Conservation (phyloP, 2,329 filamentous ascomycete species). For the Penicillium nordicum region DNA sequence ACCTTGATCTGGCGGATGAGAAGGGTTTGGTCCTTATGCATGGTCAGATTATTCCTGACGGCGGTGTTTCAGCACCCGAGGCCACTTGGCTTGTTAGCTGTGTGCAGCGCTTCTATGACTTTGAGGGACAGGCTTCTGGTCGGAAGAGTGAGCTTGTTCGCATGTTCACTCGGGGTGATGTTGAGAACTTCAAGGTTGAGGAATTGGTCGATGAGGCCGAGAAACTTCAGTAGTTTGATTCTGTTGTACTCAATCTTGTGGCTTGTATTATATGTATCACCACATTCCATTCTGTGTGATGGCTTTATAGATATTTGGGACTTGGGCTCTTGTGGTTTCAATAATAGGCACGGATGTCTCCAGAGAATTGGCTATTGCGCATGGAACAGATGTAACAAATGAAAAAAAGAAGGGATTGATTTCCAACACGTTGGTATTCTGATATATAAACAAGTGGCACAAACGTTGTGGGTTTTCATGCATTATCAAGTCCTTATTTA, state of each 20-base stretch:
- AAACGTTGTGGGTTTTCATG: background rate
- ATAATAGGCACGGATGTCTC: background rate
- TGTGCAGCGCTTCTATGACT: conserved; percentile 84
- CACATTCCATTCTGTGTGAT: background rate
- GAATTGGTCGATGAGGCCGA: conserved; percentile 85
- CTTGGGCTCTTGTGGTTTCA: background rate
- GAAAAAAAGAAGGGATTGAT: background rate
- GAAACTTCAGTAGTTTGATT: conserved; percentile 43
- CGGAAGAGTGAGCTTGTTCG: conserved; percentile 70
- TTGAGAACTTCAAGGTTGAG: conserved; percentile 71
- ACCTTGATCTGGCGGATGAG: conserved; percentile 70
- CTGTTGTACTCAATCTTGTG: background rate
- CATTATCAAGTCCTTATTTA: background rate
- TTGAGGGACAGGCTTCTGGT: conserved; percentile 55
- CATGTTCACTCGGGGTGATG: conserved; percentile 77
- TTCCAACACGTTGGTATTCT: background rate
- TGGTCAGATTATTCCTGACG: conserved; percentile 70
- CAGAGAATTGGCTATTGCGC: background rate
- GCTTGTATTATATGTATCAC: conserved; percentile 7
- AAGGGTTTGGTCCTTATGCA: conserved; percentile 83
- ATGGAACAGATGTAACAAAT: background rate
- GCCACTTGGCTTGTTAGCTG: conserved; percentile 90
- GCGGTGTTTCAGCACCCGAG: conserved; percentile 73
- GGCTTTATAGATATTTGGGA: background rate
- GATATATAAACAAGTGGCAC: background rate